A percentile compares a stretch with the other conserved stretches of the same genome.
Evolutionary conservation across 176 grass and related monocot genomes (phyloP).

Genomic region (Musa schizocarpa): DNA sequence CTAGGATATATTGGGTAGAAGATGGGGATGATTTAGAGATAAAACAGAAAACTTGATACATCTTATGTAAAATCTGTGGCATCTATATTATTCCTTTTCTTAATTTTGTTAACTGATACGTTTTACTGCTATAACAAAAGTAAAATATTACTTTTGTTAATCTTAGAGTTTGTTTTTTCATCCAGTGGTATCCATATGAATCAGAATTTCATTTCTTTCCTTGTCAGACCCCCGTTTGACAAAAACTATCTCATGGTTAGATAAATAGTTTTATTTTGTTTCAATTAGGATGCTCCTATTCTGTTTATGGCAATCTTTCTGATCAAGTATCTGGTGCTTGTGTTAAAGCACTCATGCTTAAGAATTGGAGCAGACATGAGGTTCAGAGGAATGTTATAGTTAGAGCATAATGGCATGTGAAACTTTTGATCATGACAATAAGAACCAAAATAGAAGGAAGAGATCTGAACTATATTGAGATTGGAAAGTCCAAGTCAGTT

Average conservation of each 20-base stretch:
- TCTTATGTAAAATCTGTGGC: too few relatives aligned
- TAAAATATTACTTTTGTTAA: neutral
- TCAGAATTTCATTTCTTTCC: neutral
- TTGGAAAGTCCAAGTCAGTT: too few relatives aligned
- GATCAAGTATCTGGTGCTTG: neutral
- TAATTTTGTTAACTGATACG: neutral
- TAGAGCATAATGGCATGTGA: too few relatives aligned
- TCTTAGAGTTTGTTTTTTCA: too few relatives aligned
- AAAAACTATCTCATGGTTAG: neutral
- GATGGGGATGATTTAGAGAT: too few relatives aligned
- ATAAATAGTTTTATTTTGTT: neutral
- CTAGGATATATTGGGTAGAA: too few relatives aligned
- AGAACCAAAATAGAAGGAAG: too few relatives aligned
- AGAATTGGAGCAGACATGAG: neutral
- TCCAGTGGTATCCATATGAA: neutral
- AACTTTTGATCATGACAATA: too few relatives aligned
- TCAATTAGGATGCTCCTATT: neutral
- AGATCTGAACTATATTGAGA: too few relatives aligned
- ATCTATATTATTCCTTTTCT: too few relatives aligned
- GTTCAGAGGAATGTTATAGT: too few relatives aligned
- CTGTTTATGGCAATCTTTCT: neutral
- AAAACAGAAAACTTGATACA: too few relatives aligned
- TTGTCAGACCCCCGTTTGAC: neutral
- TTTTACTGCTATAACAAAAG: neutral
- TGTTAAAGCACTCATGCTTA: neutral